Conservation (phyloP, 495 filamentous ascomycete species). For the Cladorrhinum samala region DNA sequence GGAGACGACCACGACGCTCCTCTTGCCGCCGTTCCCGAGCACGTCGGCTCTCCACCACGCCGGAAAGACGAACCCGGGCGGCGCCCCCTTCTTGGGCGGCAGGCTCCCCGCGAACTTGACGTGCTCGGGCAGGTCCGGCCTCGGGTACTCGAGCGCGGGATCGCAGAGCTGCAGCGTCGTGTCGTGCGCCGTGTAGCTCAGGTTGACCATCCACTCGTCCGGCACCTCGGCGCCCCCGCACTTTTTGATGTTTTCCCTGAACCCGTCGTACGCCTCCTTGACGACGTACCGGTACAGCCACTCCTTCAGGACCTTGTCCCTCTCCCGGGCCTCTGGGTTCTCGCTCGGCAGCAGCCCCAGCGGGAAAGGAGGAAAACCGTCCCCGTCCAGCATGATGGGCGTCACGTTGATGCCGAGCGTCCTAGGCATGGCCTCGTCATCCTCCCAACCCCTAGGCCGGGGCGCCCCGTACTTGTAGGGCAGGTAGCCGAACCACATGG, state of each 20-base stretch:
- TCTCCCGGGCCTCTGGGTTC: background rate
- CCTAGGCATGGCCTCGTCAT: constrained; percentile 8
- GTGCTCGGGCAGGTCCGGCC: constrained; percentile 21
- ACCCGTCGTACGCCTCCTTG: constrained; percentile 9
- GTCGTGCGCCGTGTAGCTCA: constrained; percentile 22
- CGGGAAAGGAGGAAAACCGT: constrained; percentile 18
- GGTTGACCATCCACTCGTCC: constrained; percentile 18
- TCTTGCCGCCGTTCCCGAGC: constrained; percentile 7
- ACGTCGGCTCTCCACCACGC: constrained; percentile 27
- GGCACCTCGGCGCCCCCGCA: constrained; percentile 9
- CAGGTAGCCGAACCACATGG: constrained; percentile 14
- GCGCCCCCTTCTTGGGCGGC: constrained; percentile 19
- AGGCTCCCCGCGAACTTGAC: constrained; percentile 29
- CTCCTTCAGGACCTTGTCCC: constrained; percentile 8
- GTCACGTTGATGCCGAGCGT: constrained; percentile 20
- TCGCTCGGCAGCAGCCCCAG: constrained; percentile 1
- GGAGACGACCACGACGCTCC: constrained; percentile 28
- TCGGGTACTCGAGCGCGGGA: constrained; percentile 26
- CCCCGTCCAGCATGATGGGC: constrained; percentile 18
- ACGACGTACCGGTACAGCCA: constrained; percentile 10
- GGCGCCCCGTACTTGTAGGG: constrained; percentile 16
- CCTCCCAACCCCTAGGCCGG: constrained; percentile 6
- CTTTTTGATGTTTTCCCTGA: constrained; percentile 6
- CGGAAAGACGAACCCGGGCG: constrained; percentile 14
- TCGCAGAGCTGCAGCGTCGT: constrained; percentile 32